Percentiles rank a stretch among this genome's conserved stretches.
These are phyloP conservation scores for Heterobasidion occidentale DNA, from an alignment of 1,284 basidiomycete species.

Conservation along the genomic window DNA sequence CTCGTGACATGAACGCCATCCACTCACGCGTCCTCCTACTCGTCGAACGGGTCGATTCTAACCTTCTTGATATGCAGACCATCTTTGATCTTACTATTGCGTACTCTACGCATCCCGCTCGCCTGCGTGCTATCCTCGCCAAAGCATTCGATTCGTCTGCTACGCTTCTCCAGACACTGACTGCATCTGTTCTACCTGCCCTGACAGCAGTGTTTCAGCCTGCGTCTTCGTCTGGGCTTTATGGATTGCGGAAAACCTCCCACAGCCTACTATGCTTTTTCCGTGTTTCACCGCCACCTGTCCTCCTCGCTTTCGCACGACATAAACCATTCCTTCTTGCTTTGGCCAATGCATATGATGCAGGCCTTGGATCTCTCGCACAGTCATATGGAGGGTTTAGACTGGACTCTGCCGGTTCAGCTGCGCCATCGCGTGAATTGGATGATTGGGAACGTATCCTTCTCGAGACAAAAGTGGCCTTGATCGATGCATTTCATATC, in stretches of 20 bases:
- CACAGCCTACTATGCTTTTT: constrained; percentile 52
- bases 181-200: constrained; percentile 42
- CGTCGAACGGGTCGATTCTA: constrained; percentile 40
- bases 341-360: constrained; percentile 51
- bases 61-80: constrained; percentile 37
- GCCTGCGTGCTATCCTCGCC: constrained; percentile 35
- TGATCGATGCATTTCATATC: constrained; percentile 61
- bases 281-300: constrained; percentile 35
- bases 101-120: constrained; percentile 38
- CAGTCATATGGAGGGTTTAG: constrained; percentile 53
- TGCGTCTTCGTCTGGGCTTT: constrained; percentile 40
- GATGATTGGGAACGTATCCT: constrained; percentile 64
- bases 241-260: constrained; percentile 54
- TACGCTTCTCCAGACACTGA: constrained; percentile 23
- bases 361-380: constrained; percentile 43
- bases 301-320: constrained; percentile 42
- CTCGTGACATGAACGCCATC: constrained; percentile 26
- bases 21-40: constrained; percentile 46
- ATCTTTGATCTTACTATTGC: constrained; percentile 57
- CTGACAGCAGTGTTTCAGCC: constrained; percentile 42
- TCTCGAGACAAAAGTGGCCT: constrained; percentile 62
- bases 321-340: constrained; percentile 45
- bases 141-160: constrained; percentile 26
- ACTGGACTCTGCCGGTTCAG: constrained; percentile 14
- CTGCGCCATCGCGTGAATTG: constrained; percentile 21